Conservation (phyloP, 1,284 basidiomycete genomes). For the Cryptococcus neoformans region DNA sequence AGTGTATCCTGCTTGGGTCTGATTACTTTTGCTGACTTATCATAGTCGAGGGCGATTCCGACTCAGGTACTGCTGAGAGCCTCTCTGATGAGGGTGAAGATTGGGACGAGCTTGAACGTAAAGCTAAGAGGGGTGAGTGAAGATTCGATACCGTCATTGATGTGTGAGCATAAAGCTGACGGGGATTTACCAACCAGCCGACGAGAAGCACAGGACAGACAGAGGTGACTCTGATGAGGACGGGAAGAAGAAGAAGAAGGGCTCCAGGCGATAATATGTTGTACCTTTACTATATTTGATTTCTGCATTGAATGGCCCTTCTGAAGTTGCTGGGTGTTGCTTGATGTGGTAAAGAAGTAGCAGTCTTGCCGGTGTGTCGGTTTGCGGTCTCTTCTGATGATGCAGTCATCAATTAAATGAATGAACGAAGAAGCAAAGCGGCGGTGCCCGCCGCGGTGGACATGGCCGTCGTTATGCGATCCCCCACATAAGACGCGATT, state of each 20-base stretch:
- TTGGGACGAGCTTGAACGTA: slow-evolving; percentile 92
- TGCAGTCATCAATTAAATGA: too few species aligned
- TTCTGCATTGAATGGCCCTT: neutral
- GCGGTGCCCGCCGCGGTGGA: too few species aligned
- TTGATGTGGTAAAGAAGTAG: too few species aligned
- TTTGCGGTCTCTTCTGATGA: too few species aligned
- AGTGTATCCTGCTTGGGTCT: slow-evolving; percentile 2
- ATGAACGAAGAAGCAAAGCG: too few species aligned
- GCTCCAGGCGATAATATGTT: slow-evolving; percentile 7
- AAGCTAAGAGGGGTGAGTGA: slow-evolving; percentile 72
- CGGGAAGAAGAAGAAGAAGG: slow-evolving; percentile 37
- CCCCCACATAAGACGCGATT: too few species aligned
- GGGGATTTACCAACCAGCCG: slow-evolving; percentile 14
- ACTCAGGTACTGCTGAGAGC: slow-evolving; percentile 34
- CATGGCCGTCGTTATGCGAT: too few species aligned
- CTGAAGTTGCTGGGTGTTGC: too few species aligned
- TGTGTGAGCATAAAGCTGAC: neutral
- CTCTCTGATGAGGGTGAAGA: slow-evolving; percentile 65
- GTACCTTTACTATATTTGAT: neutral
- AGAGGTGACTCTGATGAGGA: slow-evolving; percentile 38
- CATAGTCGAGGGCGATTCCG: slow-evolving; percentile 66
- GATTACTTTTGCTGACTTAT: slow-evolving; percentile 33
- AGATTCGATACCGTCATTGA: neutral
- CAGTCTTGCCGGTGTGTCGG: too few species aligned
- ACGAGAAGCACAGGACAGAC: slow-evolving; percentile 32